Percentiles rank a stretch among this genome's conserved stretches.
phyloP scores from a whole-genome alignment of 345 rosid genomes.

The Populus deltoides region DNA sequence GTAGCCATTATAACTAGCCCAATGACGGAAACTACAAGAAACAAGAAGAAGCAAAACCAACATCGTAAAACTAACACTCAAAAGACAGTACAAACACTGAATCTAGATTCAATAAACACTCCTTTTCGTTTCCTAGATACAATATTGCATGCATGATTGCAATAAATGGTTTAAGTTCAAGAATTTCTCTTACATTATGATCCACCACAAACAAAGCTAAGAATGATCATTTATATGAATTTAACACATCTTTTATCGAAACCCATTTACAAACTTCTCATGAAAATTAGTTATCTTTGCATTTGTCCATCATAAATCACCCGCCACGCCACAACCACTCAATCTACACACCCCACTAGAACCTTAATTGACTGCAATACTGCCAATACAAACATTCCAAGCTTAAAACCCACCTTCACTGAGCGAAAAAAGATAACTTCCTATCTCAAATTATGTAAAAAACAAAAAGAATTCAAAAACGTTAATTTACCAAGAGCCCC shows the following conservation, averaged over 20 bases:
- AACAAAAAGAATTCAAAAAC: background rate
- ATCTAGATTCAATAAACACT: background rate
- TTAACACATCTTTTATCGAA: background rate
- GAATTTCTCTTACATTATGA: background rate
- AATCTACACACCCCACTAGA: background rate
- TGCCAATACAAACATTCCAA: background rate
- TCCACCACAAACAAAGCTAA: background rate
- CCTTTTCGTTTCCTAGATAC: background rate
- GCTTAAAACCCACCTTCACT: background rate
- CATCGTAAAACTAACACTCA: background rate
- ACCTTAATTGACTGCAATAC: background rate
- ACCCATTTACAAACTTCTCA: background rate
- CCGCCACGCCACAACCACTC: background rate
- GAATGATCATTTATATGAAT: background rate
- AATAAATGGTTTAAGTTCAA: background rate
- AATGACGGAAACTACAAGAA: conserved; percentile 67
- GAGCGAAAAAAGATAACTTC: background rate
- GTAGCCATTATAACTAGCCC: conserved; percentile 83
- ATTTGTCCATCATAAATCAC: background rate
- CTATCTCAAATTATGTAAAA: background rate
- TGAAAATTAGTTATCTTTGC: background rate
- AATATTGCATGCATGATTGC: background rate
- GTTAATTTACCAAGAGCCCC: conserved; percentile 71
- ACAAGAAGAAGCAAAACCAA: conserved; percentile 4
- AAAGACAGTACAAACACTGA: background rate